phyloP scores from a whole-genome alignment of 805 yeast species.

The Yamadazyma ubonensis region DNA sequence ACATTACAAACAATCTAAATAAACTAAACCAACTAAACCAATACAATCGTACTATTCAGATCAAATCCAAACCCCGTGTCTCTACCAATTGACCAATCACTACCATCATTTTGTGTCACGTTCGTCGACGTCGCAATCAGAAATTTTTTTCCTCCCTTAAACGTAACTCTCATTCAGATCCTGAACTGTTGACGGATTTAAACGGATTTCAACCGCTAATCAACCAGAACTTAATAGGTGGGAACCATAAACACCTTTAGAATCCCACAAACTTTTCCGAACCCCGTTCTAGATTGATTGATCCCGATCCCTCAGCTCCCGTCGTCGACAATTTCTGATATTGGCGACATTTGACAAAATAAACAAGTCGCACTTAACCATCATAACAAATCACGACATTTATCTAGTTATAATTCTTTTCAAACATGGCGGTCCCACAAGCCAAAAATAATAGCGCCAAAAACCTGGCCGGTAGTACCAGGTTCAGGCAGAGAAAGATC shows the following conservation, averaged over 20 bases:
- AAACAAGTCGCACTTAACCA: slow-evolving; percentile 7
- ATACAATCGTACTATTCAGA: too few species aligned
- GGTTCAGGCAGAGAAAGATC: slow-evolving; percentile 93
- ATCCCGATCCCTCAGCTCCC: not conserved
- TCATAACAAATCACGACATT: slow-evolving; percentile 2
- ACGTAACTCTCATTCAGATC: slow-evolving; percentile 5
- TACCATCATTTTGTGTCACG: slow-evolving; percentile 6
- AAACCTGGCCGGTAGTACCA: slow-evolving; percentile 45
- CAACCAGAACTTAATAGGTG: too few species aligned
- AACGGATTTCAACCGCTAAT: too few species aligned
- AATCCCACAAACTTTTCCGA: too few species aligned
- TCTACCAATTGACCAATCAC: slow-evolving; percentile 1
- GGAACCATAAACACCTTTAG: too few species aligned
- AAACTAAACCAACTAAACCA: too few species aligned
- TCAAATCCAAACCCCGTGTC: not conserved
- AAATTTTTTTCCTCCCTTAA: slow-evolving; percentile 9
- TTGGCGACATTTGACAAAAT: slow-evolving; percentile 6
- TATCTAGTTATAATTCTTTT: not conserved
- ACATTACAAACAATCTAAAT: too few species aligned
- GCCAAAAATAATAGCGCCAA: slow-evolving; percentile 28
- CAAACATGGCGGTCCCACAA: slow-evolving; percentile 40
- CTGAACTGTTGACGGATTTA: slow-evolving; percentile 1
- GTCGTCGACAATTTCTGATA: slow-evolving; percentile 7
- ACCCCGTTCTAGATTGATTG: not conserved
- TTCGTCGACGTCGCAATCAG: slow-evolving; percentile 2